Evolutionary conservation across 2,329 filamentous ascomycete genomes (phyloP).

Genomic region (Aspergillus eucalypticola): DNA sequence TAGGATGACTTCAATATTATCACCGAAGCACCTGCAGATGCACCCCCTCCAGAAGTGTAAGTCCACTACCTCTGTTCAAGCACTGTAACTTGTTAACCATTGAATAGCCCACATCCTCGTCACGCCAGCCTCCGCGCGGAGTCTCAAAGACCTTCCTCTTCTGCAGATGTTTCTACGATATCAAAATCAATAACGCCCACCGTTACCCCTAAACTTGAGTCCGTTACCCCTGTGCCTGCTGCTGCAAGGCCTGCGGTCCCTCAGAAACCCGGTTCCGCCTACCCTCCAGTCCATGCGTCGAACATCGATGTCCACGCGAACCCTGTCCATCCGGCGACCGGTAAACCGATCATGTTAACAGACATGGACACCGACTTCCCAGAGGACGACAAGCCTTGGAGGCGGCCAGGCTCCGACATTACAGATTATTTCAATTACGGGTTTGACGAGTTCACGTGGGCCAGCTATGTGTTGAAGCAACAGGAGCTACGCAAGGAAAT

Average conservation of each 20-base stretch:
- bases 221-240: conserved; percentile 32
- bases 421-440: conserved; percentile 99
- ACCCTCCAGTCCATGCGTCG: conserved; percentile 69
- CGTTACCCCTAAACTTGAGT: conserved; percentile 34
- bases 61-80: conserved; percentile 17
- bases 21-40: conserved; percentile 48
- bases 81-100: conserved; percentile 18
- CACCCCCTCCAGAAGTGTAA: conserved; percentile 40
- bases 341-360: conserved; percentile 79
- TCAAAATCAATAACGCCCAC: conserved; percentile 40
- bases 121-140: conserved; percentile 41
- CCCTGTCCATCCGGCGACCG: conserved; percentile 70
- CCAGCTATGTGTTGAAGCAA: conserved; percentile 88
- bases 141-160: conserved; percentile 37
- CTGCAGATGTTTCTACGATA: conserved; percentile 32
- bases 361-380: conserved; percentile 75
- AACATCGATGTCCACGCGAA: conserved; percentile 82
- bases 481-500: conserved; percentile 75
- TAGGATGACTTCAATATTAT: conserved; percentile 54
- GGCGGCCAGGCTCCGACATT: conserved; percentile 88
- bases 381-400: conserved; percentile 87
- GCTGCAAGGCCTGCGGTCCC: conserved; percentile 38
- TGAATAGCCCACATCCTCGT: conserved; percentile 40
- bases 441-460: conserved; percentile 98
- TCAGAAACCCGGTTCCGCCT: conserved; percentile 63